Evolutionary conservation across 2,329 filamentous ascomycete genomes (phyloP), one percentile per base, ranked within the genome.

Genomic region (Colletotrichum truncatum): DNA sequence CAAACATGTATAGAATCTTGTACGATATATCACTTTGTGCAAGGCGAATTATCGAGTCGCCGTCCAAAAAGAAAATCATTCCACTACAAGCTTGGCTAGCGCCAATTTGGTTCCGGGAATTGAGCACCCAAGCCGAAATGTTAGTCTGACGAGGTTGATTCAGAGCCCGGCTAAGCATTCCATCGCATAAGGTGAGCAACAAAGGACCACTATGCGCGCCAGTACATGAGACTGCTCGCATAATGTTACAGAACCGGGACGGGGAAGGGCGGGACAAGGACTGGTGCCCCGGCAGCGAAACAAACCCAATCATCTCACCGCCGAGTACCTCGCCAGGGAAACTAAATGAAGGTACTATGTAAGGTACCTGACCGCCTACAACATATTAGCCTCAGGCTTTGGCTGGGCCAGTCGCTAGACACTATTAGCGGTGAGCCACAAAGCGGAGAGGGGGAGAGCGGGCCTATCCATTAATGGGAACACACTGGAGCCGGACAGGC

Each of bases 1-100:
- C 57, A 63, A 51, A 63, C 49, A 63, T 63, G 63, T 66, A 63
- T 63, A 66, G 63, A 55, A 48, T 21, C 63, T 66, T 66, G 63
- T 66, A 66, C 63, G 63, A 66, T 66, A 66, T 49, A 56, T 25
- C 34, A 34, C 36, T 56, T 38, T 56, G 57, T 51, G 57, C 51
- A 46, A 36, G 51, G 43, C 57, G 32, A 30, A 30, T 16, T 18
- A 14, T n/a, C 10, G n/a, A 34, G 28, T 36, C 25, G 57, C 39
- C 56, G 39, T 25, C 23, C 9, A 18, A 48, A 30, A 58, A 11
- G 45, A 36, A 14, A 3, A 16, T 8, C 18, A 53, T 48, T 34
- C 25, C 32, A 39, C 14, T 48, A n/a, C 21, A 32, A 23, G 14
- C 6, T 34, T 11, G 21, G 23, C 12, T n/a, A 12, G 43, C 43